These are phyloP conservation scores for Diaporthe sp. DNA, from an alignment of 2,329 filamentous ascomycete genomes.

Conservation along the genomic window DNA sequence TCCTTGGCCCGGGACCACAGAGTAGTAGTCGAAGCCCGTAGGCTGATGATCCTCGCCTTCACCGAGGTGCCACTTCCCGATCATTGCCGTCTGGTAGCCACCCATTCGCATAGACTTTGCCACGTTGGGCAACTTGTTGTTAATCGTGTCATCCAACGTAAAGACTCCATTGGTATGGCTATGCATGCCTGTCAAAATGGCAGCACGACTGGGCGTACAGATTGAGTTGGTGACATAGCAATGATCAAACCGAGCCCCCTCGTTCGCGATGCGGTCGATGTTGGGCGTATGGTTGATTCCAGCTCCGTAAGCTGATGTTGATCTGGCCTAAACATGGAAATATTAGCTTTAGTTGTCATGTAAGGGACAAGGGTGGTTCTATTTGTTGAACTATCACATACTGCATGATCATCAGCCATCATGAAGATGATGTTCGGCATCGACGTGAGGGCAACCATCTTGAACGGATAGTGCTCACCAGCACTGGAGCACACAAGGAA, in stretches of 20 bases:
- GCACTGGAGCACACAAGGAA: background rate
- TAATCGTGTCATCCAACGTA: constrained; percentile 63
- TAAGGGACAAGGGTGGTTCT: too few relatives aligned
- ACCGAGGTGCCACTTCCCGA: constrained; percentile 68
- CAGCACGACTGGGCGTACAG: constrained; percentile 65
- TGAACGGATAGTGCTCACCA: background rate
- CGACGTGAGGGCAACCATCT: constrained; percentile 21
- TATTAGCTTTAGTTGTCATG: background rate
- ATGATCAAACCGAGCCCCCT: constrained; percentile 66
- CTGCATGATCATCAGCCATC: constrained; percentile 19
- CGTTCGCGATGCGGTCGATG: constrained; percentile 62
- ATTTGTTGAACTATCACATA: background rate
- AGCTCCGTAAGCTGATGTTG: constrained; percentile 63
- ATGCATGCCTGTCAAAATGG: constrained; percentile 64
- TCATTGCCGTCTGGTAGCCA: constrained; percentile 65
- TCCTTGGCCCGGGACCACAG: constrained; percentile 64
- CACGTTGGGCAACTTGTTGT: constrained; percentile 64
- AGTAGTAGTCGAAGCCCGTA: constrained; percentile 66
- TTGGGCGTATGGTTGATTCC: constrained; percentile 67
- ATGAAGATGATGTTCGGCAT: constrained; percentile 25
- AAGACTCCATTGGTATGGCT: constrained; percentile 68
- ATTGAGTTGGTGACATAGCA: constrained; percentile 69
- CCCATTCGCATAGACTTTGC: constrained; percentile 62
- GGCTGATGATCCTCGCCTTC: constrained; percentile 62
- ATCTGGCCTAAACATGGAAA: constrained; percentile 51